phyloP scores from a whole-genome alignment of 352 stramenopile species.

The Phytophthora capsici region DNA sequence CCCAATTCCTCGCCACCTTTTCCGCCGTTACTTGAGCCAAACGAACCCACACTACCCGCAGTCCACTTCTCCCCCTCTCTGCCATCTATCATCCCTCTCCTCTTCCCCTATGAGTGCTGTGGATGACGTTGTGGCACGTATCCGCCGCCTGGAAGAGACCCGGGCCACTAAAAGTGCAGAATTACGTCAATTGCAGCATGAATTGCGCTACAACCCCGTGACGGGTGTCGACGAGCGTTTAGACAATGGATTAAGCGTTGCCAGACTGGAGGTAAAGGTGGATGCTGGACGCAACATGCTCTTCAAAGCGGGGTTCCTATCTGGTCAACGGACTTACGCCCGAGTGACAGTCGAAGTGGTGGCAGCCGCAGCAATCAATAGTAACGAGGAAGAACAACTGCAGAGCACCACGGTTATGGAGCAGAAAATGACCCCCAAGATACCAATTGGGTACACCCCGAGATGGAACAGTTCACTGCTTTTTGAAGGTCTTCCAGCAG shows the following conservation, averaged over 20 bases:
- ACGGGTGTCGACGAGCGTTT: conserved; percentile 61
- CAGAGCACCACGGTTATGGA: conserved; percentile 32
- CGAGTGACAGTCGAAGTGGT: conserved; percentile 49
- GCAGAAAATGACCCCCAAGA: conserved; percentile 50
- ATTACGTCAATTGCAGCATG: conserved; percentile 52
- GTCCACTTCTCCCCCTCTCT: not conserved
- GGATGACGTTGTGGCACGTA: conserved; percentile 67
- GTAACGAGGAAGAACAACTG: conserved; percentile 6
- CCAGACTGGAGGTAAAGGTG: conserved; percentile 54
- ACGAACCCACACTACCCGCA: not conserved
- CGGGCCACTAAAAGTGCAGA: conserved; percentile 50
- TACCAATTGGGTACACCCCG: conserved; percentile 22
- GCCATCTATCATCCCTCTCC: not conserved
- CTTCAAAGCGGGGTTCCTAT: conserved; percentile 58
- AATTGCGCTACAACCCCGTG: conserved; percentile 52
- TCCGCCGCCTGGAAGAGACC: conserved; percentile 57
- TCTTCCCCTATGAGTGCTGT: conserved; percentile 60
- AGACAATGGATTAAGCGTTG: conserved; percentile 47
- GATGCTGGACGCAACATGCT: conserved; percentile 48
- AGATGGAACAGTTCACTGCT: conserved; percentile 56
- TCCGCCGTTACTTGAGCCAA: not conserved
- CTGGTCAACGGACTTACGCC: conserved; percentile 58
- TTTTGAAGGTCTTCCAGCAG: conserved; percentile 53
- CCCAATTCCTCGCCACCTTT: conserved; percentile 10
- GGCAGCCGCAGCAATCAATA: conserved; percentile 6